Evolutionary conservation across 371 early-diverging fungal genomes (phyloP).

Genomic region (Mucor lusitanicus): DNA sequence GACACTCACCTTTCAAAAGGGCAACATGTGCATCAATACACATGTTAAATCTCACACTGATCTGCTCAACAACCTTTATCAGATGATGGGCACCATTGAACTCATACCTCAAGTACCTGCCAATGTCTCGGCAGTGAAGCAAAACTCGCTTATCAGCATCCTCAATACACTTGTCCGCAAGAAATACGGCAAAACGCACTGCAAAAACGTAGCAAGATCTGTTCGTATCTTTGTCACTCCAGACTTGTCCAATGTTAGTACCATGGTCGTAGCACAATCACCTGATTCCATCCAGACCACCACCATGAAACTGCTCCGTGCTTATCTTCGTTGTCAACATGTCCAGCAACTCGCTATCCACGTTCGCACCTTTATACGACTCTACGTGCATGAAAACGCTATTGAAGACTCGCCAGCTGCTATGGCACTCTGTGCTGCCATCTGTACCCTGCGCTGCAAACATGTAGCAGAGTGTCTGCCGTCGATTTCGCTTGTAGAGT

Average conservation of each 20-base stretch:
- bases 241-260: slow-evolving; percentile 10
- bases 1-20: slow-evolving; percentile 14
- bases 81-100: slow-evolving; percentile 15
- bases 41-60: slow-evolving; percentile 13
- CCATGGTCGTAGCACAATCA: slow-evolving; percentile 11
- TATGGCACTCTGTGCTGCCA: slow-evolving; percentile 38
- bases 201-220: slow-evolving; percentile 26
- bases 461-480: slow-evolving; percentile 31
- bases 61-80: slow-evolving; percentile 11
- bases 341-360: slow-evolving; percentile 36
- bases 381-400: slow-evolving; percentile 3
- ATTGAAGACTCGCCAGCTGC: slow-evolving; percentile 20
- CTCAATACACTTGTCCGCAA: slow-evolving; percentile 29
- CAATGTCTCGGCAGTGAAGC: neutral
- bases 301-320: slow-evolving; percentile 19
- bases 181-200: slow-evolving; percentile 38
- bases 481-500: slow-evolving; percentile 20
- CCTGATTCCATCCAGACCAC: slow-evolving; percentile 15
- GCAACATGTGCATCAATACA: slow-evolving; percentile 11
- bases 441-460: slow-evolving; percentile 36
- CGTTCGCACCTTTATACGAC: slow-evolving; percentile 25
- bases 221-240: slow-evolving; percentile 18
- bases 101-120: neutral
- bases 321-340: slow-evolving; percentile 40
- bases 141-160: slow-evolving; percentile 13